phyloP scores from a whole-genome alignment of 1,139 yeast species.

The Kurtzmaniella quercitrusa region DNA sequence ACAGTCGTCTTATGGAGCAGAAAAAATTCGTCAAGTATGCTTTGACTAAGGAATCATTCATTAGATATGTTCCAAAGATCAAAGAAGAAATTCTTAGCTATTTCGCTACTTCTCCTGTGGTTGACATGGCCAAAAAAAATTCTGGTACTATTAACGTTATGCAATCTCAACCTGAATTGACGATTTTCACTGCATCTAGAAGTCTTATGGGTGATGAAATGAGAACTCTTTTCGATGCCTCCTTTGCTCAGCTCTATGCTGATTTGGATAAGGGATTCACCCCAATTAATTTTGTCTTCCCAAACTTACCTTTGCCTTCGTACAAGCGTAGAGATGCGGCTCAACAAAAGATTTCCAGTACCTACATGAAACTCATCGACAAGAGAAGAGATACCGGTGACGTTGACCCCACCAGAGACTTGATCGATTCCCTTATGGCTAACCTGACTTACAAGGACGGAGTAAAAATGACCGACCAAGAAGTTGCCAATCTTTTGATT shows the following conservation, averaged over 20 bases:
- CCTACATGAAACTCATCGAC: conserved; percentile 75
- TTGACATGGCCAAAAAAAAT: conserved; percentile 32
- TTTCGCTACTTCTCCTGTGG: conserved; percentile 47
- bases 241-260: conserved; percentile 80
- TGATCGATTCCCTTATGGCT: conserved; percentile 83
- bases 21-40: conserved; percentile 94
- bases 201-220: conserved; percentile 87
- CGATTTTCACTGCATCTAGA: conserved; percentile 94
- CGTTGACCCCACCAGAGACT: conserved; percentile 74
- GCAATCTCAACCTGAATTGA: conserved; percentile 89
- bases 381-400: conserved; percentile 73
- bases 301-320: conserved; percentile 84
- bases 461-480: conserved; percentile 87
- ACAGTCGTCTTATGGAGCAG: conserved; percentile 92
- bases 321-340: conserved; percentile 86
- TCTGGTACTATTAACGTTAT: conserved; percentile 66
- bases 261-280: conserved; percentile 97
- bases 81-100: conserved; percentile 71
- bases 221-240: conserved; percentile 76
- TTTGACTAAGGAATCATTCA: conserved; percentile 80
- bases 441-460: conserved; percentile 90
- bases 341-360: conserved; percentile 70
- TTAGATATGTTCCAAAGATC: conserved; percentile 82
- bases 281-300: conserved; percentile 93
- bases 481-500: conserved; percentile 87